Evolutionary conservation across 495 filamentous ascomycete genomes (phyloP).

Genomic region (Lindgomyces ingoldianus): DNA sequence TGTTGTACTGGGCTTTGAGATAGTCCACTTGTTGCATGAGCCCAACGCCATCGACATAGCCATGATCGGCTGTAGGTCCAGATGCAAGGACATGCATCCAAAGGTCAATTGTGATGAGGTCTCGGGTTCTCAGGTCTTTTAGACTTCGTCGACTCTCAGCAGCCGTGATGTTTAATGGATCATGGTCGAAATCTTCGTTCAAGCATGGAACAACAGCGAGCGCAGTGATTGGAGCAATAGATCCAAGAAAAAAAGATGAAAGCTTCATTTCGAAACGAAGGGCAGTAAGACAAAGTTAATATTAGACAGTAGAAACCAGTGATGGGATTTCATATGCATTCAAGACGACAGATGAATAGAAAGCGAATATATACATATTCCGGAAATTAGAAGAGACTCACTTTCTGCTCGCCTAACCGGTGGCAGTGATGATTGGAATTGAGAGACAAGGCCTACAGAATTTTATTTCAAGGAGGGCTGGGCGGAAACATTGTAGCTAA

Average conservation of each 20-base stretch:
- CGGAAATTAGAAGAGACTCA: too few relatives aligned
- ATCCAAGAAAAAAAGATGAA: constrained; percentile 9
- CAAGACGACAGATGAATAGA: not conserved
- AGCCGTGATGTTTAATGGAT: constrained; percentile 20
- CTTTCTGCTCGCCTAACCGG: too few relatives aligned
- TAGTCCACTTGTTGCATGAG: constrained; percentile 23
- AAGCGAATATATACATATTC: too few relatives aligned
- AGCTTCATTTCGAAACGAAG: constrained; percentile 30
- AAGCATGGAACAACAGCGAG: constrained; percentile 2
- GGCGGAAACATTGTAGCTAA: too few relatives aligned
- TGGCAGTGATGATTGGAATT: too few relatives aligned
- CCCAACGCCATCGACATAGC: not conserved
- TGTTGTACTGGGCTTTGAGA: constrained; percentile 29
- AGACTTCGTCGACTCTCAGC: constrained; percentile 1
- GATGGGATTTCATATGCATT: not conserved
- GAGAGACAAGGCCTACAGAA: too few relatives aligned
- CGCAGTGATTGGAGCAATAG: not conserved
- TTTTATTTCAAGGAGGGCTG: too few relatives aligned
- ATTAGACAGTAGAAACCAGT: not conserved
- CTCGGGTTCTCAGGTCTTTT: constrained; percentile 13
- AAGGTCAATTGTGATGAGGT: constrained; percentile 18
- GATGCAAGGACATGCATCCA: constrained; percentile 32
- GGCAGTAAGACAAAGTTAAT: too few relatives aligned
- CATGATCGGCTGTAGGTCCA: constrained; percentile 1
- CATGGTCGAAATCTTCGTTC: constrained; percentile 19